Evolutionary conservation across 768 basidiomycete genomes (phyloP).

Genomic region (Russula compacta): DNA sequence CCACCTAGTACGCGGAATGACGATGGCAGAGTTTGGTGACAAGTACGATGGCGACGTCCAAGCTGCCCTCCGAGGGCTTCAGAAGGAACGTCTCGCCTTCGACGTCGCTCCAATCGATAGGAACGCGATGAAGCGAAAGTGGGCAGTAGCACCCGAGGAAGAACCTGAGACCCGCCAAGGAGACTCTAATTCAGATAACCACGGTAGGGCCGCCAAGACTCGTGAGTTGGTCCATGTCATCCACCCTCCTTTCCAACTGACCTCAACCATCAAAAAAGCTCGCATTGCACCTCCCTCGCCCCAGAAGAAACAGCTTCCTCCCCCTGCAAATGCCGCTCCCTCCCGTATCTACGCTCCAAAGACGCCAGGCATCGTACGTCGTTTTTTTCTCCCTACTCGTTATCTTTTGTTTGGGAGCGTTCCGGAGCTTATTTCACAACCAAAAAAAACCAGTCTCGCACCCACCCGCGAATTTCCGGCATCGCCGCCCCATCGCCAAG

Average conservation of each 20-base stretch:
- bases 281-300: conserved; percentile 47
- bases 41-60: conserved; percentile 74
- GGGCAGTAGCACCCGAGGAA: conserved; percentile 56
- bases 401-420: not conserved
- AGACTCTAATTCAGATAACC: conserved; percentile 17
- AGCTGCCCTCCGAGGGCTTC: conserved; percentile 56
- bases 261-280: conserved; percentile 32
- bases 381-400: not conserved
- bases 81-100: conserved; percentile 49
- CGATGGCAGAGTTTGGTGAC: conserved; percentile 68
- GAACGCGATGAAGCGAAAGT: conserved; percentile 66
- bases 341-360: conserved; percentile 23
- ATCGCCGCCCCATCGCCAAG: conserved; percentile 28
- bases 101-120: conserved; percentile 51
- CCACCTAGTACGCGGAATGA: conserved; percentile 60
- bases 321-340: not conserved
- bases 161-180: conserved; percentile 35
- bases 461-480: conserved; percentile 22
- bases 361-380: conserved; percentile 27
- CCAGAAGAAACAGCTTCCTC: conserved; percentile 38
- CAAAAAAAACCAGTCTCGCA: conserved; percentile 20
- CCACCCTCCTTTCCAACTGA: not conserved
- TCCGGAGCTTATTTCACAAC: not conserved
- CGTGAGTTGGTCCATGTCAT: conserved; percentile 6
- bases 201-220: conserved; percentile 22